Conservation (phyloP, 2,329 filamentous ascomycete genomes). For the Fusarium sp. region DNA sequence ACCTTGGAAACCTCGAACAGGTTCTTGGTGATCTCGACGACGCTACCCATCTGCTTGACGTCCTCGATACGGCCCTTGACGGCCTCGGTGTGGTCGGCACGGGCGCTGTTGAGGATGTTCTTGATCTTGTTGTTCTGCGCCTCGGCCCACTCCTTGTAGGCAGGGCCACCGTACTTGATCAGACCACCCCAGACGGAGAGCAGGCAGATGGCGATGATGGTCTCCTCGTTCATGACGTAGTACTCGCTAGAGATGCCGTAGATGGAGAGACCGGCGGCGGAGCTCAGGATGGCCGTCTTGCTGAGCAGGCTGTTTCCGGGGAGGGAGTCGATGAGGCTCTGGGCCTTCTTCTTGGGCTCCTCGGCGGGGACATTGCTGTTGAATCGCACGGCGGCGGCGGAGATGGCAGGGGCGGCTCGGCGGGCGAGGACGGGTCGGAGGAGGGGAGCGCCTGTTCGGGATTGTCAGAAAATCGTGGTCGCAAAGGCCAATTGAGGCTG, state of each 20-base stretch:
- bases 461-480: conserved; percentile 38
- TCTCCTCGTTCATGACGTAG: conserved; percentile 99
- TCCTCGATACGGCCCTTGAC: conserved; percentile 95
- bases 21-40: conserved; percentile 96
- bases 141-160: conserved; percentile 94
- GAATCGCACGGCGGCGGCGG: conserved; percentile 75
- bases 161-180: conserved; percentile 92
- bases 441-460: conserved; percentile 81
- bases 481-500: conserved; percentile 45
- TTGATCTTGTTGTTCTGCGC: conserved; percentile 91
- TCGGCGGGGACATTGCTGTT: conserved; percentile 83
- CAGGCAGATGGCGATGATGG: conserved; percentile 92
- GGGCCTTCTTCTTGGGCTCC: conserved; percentile 96
- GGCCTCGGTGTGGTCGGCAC: conserved; percentile 93
- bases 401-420: conserved; percentile 80
- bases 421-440: conserved; percentile 84
- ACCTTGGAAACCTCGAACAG: conserved; percentile 99
- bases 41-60: conserved; percentile 93
- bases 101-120: conserved; percentile 92
- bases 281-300: conserved; percentile 97
- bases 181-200: conserved; percentile 92
- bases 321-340: conserved; percentile 92
- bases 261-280: conserved; percentile 87
- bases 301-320: conserved; percentile 92
- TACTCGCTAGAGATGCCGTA: conserved; percentile 99